Base-by-base conservation (phyloP, 1,284 basidiomycete genomes). In the Entoloma clypeatum region DNA sequence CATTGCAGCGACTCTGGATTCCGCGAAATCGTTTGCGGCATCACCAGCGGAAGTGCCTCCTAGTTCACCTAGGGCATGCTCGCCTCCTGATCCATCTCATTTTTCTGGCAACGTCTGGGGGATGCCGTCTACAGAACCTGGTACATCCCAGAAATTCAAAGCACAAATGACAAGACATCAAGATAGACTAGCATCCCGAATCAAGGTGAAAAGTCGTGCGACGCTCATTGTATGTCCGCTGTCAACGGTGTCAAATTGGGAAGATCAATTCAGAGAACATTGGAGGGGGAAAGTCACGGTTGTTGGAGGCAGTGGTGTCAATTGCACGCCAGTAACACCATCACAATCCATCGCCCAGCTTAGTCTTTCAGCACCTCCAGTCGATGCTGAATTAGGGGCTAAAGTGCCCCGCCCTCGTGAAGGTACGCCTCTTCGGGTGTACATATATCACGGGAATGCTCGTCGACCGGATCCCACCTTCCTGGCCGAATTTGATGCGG, bases 221-320 rank as follows among this genome's bases (percentile, higher is more conserved):
- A 98, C 96, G 1, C 67, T 99, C n/a, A 90, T 99, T 52, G 79
- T 99, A 18, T 98, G 96, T 54, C 96, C 96, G 6, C 73, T 99
- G 40, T 95, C 92, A 16, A 97, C 96, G 2, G 91, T 99, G 1
- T 83, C 90, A 33, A 99, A 98, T 58, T 99, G 96, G 96, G 95
- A 99, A 64, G 92, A 96, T 50, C 96, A 99, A 63, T 89, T 99
- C 60, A 79, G 84, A 45, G 94, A 98, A 59, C 96, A 99, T 64
- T 92, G 91, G 91, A 78, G 77, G 45, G 90, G 91, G 9, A 77
- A 83, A 42, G 89, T 94, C 5, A 72, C 74, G 22, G 82, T 94
- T 31, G 69, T 85, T 36, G 91, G 91, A n/a, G 91, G 90, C 2
- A 72, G 68, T 17, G 76, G 79, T 27, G 67, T 67, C 36, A 51